Conservation (phyloP, 192 early-diverging fungal genomes). For the Gamsiella multidivaricata region DNA sequence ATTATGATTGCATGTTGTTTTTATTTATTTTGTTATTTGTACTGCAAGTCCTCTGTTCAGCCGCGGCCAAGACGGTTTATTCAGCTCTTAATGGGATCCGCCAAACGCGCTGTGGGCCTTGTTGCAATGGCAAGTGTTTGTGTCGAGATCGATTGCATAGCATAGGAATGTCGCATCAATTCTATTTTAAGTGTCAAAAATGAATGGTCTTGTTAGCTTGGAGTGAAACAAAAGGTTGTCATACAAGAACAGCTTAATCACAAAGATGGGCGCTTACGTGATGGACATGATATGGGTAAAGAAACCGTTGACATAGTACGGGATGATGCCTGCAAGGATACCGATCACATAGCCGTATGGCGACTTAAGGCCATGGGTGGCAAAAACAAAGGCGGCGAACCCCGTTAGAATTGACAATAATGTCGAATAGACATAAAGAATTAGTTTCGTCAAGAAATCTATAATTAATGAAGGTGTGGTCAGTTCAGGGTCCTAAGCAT, state of each 20-base stretch:
- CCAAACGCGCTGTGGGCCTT: slow-evolving; percentile 65
- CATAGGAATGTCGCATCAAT: slow-evolving; percentile 84
- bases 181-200: slow-evolving; percentile 48
- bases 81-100: not conserved
- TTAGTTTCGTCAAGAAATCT: slow-evolving; percentile 66
- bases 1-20: not conserved
- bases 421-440: slow-evolving; percentile 68
- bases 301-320: slow-evolving; percentile 74
- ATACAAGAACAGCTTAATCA: not conserved
- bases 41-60: not conserved
- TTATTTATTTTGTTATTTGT: not conserved
- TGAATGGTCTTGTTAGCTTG: not conserved
- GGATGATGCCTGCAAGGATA: slow-evolving; percentile 66
- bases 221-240: not conserved
- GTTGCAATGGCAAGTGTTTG: slow-evolving; percentile 61
- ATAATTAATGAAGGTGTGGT: not conserved
- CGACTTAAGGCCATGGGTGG: slow-evolving; percentile 62
- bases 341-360: slow-evolving; percentile 76
- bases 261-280: slow-evolving; percentile 65
- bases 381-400: slow-evolving; percentile 68
- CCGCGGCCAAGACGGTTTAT: not conserved
- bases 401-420: slow-evolving; percentile 68
- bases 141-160: slow-evolving; percentile 84
- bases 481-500: not conserved
- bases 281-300: slow-evolving; percentile 77